phyloP scores from a whole-genome alignment of 2,329 filamentous ascomycete species.

The Didymella pomorum region DNA sequence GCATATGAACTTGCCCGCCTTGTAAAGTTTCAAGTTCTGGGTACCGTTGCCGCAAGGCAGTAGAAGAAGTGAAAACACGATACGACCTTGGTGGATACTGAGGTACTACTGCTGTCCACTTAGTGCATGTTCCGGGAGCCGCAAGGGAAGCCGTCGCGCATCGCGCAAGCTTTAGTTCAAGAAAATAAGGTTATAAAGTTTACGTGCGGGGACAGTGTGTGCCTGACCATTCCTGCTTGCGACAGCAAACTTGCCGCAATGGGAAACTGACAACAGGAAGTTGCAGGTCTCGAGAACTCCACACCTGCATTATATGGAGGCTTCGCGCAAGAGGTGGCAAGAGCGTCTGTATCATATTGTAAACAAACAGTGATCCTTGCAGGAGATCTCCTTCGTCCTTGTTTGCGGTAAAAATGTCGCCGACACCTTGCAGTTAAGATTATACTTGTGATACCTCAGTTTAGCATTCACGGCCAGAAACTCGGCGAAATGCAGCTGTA shows the following conservation, averaged over 20 bases:
- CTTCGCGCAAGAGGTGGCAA: not conserved
- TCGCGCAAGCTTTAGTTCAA: conserved; percentile 5
- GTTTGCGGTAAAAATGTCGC: not conserved
- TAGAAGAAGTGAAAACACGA: conserved; percentile 1
- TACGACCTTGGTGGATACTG: conserved; percentile 3
- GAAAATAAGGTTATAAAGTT: conserved; percentile 6
- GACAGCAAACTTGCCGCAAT: not conserved
- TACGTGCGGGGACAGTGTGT: conserved; percentile 4
- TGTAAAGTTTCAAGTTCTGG: not conserved
- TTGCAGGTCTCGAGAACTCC: not conserved
- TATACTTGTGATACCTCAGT: conserved; percentile 5
- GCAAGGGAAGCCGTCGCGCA: conserved; percentile 8
- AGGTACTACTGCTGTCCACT: conserved; percentile 15
- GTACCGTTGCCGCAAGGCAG: conserved; percentile 8
- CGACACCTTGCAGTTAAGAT: not conserved
- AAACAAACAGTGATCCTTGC: conserved; percentile 2
- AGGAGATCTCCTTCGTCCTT: not conserved
- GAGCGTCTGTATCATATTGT: not conserved
- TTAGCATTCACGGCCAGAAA: conserved; percentile 11
- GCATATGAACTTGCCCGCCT: not conserved
- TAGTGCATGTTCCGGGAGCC: conserved; percentile 1
- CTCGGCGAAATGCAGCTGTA: conserved; percentile 16
- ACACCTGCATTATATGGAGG: too few species aligned
- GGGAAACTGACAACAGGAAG: conserved; percentile 1
- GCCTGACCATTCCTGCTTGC: conserved; percentile 13